Evolutionary conservation across 768 basidiomycete species (phyloP).

Genomic region (Pulveroboletus sp.): DNA sequence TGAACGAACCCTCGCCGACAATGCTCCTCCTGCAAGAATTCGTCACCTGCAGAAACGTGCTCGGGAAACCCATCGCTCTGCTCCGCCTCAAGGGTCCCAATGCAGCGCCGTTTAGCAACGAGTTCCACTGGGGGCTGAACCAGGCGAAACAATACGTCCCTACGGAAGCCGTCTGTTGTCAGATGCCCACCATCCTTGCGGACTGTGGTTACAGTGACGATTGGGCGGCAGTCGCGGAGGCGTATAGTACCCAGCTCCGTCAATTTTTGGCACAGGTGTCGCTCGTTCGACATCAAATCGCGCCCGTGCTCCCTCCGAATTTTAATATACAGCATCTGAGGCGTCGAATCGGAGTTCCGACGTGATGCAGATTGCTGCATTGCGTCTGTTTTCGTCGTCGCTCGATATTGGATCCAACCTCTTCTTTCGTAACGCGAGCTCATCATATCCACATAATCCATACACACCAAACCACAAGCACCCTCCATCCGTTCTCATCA

Average conservation of each 20-base stretch:
- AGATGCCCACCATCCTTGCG: conserved; percentile 15
- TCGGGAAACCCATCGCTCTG: conserved; percentile 19
- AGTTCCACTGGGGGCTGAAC: conserved; percentile 28
- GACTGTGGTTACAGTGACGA: conserved; percentile 27
- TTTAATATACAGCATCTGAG: conserved; percentile 31
- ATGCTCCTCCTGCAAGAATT: conserved; percentile 29
- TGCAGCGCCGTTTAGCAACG: conserved; percentile 23
- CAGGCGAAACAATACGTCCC: conserved; percentile 24
- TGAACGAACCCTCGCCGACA: conserved; percentile 29
- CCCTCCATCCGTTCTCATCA: neutral
- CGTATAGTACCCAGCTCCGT: conserved; percentile 26
- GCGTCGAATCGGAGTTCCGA: conserved; percentile 22
- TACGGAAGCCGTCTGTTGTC: conserved; percentile 21
- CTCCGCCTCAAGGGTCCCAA: conserved; percentile 30
- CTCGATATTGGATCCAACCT: neutral
- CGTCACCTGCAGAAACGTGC: conserved; percentile 16
- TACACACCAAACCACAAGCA: neutral
- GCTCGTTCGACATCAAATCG: conserved; percentile 27
- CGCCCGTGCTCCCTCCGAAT: conserved; percentile 29
- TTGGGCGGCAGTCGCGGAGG: conserved; percentile 29
- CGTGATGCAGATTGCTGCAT: conserved; percentile 4
- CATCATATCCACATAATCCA: neutral
- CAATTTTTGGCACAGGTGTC: conserved; percentile 31
- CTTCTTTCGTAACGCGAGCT: neutral
- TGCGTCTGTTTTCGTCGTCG: neutral